Percentiles rank a stretch among this genome's conserved stretches.
phyloP scores from a whole-genome alignment of 768 basidiomycete species.

The Phanerochaete sordida region DNA sequence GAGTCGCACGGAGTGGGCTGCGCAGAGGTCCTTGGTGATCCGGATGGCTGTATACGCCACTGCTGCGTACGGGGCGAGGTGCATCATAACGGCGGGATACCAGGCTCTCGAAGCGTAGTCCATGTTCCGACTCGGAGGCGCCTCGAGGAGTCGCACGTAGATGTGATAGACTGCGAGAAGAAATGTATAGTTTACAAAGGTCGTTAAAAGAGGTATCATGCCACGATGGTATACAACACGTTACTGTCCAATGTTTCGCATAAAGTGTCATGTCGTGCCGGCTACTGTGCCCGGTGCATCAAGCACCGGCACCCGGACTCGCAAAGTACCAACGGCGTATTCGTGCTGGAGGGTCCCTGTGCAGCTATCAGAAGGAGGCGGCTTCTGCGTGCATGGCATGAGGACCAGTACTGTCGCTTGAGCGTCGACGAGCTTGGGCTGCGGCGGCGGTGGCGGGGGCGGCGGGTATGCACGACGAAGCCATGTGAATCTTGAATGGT shows the following conservation, averaged over 20 bases:
- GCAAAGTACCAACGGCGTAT: neutral
- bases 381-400: neutral
- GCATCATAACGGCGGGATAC: neutral
- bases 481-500: neutral
- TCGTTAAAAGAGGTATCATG: neutral
- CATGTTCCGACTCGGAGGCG: too few species aligned
- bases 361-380: neutral
- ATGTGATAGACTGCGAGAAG: neutral
- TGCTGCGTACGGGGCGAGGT: neutral
- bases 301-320: neutral
- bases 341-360: neutral
- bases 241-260: neutral
- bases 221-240: neutral
- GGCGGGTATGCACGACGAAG: neutral
- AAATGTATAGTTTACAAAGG: neutral
- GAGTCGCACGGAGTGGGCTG: neutral
- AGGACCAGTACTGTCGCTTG: neutral
- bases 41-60: neutral
- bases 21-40: neutral
- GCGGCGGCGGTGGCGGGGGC: neutral
- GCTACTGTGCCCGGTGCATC: neutral
- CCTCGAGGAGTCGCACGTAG: too few species aligned
- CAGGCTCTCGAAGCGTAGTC: too few species aligned
- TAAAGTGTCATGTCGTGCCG: neutral
- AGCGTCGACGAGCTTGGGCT: neutral